Evolutionary conservation across 2,329 filamentous ascomycete species (phyloP).

Genomic region (Ascochyta koolunga): DNA sequence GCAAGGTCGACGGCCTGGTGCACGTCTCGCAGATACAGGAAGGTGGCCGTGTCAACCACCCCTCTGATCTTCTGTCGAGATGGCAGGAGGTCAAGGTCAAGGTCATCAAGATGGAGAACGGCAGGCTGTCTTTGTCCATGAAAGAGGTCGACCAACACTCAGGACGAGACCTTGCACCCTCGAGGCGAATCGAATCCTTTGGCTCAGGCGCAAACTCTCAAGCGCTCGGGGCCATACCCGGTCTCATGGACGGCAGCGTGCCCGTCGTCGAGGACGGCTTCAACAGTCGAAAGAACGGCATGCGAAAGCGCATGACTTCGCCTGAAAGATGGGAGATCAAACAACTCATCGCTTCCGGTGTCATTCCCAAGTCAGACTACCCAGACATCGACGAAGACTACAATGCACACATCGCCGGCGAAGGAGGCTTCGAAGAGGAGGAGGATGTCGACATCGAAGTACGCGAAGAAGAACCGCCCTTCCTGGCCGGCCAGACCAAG

Average conservation of each 20-base stretch:
- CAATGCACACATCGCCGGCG: constrained; percentile 82
- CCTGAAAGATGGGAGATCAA: constrained; percentile 98
- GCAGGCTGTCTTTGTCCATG: constrained; percentile 88
- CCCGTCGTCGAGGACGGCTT: constrained; percentile 69
- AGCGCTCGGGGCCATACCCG: constrained; percentile 68
- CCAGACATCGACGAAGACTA: constrained; percentile 95
- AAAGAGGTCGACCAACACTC: constrained; percentile 94
- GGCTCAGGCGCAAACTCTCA: constrained; percentile 80
- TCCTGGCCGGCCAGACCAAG: constrained; percentile 94
- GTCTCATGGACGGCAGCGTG: constrained; percentile 58
- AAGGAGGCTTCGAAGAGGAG: constrained; percentile 88
- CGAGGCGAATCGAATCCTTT: constrained; percentile 73
- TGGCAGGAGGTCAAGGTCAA: constrained; percentile 92
- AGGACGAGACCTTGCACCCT: constrained; percentile 80
- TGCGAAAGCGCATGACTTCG: constrained; percentile 92
- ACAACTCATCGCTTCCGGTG: constrained; percentile 93
- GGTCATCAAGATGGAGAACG: constrained; percentile 82
- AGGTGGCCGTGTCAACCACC: constrained; percentile 86
- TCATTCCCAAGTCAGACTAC: constrained; percentile 90
- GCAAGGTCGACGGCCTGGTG: constrained; percentile 90
- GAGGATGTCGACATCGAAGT: constrained; percentile 98
- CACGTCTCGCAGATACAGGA: constrained; percentile 90
- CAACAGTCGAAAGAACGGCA: constrained; percentile 53
- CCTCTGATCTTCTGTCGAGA: constrained; percentile 80
- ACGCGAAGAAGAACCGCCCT: constrained; percentile 93